Base-by-base conservation (phyloP, 805 yeast species). In the Wickerhamomyces bisporus region DNA sequence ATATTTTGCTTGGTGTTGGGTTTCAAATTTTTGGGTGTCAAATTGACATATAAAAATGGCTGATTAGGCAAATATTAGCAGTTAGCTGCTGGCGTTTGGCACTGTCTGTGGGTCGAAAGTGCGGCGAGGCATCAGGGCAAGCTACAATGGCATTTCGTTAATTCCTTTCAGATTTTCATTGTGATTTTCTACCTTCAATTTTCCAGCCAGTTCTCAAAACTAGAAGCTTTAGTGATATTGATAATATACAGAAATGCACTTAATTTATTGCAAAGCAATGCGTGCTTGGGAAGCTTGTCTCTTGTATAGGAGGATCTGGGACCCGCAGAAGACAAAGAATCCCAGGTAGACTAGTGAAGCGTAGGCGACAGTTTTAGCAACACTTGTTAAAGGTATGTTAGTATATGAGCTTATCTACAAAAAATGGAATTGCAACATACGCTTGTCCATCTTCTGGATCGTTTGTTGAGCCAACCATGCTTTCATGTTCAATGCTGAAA, bases 401-500 rank as follows among this genome's bases (percentile, higher is more conserved):
- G 31, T 28, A 15, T 15, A 14, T 15, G 12, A 16, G 13, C 7
- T 13, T 14, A 12, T 6, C n/a, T 30, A 26, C 20, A 17, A 18
- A 3, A 10, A 31, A 4, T 29, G 32, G 66, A 72, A 57, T 52
- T 65, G 73, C 24, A 21, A 21, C 24, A 21, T 21, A 21, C 24
- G 93, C 95, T 45, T 79, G 78, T 13, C 98, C 98, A 57, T 93
- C 93, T 49, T 76, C 86, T 12, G 98, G 98, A 57, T 89, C 96
- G 50, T 71, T 79, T 43, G 79, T 77, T 28, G 96, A 85, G 5
- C 98, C 98, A 67, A 88, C 81, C 84, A 91, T 81, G 16, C 94
- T 73, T 65, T 91, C 98, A 60, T 86, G 94, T 48, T 79, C 85
- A 26, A 67, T 68, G 50, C 82, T 70, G 68, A 93, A 91, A 46